Base-by-base conservation (phyloP, 495 filamentous ascomycete genomes). In the Umbilicaria muhlenbergii region DNA sequence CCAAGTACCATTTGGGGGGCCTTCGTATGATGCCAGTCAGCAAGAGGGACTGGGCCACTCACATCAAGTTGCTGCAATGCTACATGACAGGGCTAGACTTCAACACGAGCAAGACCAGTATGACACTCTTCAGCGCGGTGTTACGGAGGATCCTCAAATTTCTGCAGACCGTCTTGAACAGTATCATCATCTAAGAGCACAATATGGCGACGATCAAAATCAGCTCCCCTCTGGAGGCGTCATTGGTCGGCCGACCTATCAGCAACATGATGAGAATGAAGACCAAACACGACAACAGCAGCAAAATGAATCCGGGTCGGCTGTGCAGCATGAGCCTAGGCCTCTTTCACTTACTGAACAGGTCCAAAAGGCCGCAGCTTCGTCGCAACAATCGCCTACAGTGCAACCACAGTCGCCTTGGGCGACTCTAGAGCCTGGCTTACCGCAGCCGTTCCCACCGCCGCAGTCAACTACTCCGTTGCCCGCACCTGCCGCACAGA, bases 401-500 rank as follows among this genome's bases (percentile, higher is more conserved):
- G 55, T 55, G 42, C 68, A 73, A 46, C 53, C 62, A 39, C 73
- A 81, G 34, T 71, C 73, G 11, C 68, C 69, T 11, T 81, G 77
- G 78, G 64, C 58, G 15, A 77, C 77, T 51, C 58, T 68, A 14
- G 74, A 81, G 32, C 48, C 67, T 35, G 75, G 73, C 19, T 67
- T 92, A 55, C 80, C 83, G 36, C 51, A 83, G 61, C 83, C 86
- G 15, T 92, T 92, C 65, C 82, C 83, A 24, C 76, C 80, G 19
- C 74, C 73, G 16, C 74, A 76, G 38, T 81, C 82, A 5, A 68
- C 69, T 2, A 92, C 85, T 1, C 86, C 85, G 36, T 69, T 94
- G 33, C 84, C 86, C 6, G 87, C 87, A 0, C 87, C 87, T 10
- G 80, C 83, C 18, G 86, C 87, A 13, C 85, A 91, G 63, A 77